Conservation (phyloP, 164 flowering plant species). For the Sextonia rubra region DNA sequence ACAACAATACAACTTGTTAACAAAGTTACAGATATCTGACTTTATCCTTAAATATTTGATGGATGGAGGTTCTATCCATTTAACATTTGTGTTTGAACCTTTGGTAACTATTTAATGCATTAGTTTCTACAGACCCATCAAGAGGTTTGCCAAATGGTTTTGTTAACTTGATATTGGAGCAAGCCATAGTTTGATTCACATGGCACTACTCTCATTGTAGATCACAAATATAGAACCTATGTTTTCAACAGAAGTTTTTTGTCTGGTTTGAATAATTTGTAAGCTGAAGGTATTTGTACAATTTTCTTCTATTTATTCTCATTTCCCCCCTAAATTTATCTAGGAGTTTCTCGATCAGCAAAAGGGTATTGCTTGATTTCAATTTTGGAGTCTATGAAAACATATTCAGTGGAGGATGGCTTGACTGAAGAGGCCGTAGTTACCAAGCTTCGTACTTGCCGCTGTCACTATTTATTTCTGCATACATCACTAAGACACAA, state of each 20-base stretch:
- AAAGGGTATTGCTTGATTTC: slow-evolving; percentile 76
- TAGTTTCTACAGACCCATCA: no score
- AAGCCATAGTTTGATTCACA: no score
- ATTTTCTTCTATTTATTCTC: not conserved
- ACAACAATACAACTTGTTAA: no score
- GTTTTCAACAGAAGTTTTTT: not conserved
- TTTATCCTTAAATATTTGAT: no score
- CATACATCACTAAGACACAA: slow-evolving; percentile 77
- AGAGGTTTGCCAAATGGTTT: no score
- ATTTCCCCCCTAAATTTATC: slow-evolving; percentile 8
- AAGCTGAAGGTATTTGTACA: not conserved
- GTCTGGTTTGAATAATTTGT: not conserved
- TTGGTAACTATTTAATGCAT: no score
- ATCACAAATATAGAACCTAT: not conserved
- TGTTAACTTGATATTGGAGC: no score
- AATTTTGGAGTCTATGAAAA: slow-evolving; percentile 91
- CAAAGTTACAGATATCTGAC: no score
- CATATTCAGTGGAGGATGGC: slow-evolving; percentile 82
- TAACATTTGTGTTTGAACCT: no score
- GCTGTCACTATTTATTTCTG: slow-evolving; percentile 76
- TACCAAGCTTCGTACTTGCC: slow-evolving; percentile 88
- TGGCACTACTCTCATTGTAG: no score
- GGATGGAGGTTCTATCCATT: no score
- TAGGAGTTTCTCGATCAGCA: slow-evolving; percentile 93
- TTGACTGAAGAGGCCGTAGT: slow-evolving; percentile 96